Conservation (phyloP, 257 asterid species). For the Avicennia marina region DNA sequence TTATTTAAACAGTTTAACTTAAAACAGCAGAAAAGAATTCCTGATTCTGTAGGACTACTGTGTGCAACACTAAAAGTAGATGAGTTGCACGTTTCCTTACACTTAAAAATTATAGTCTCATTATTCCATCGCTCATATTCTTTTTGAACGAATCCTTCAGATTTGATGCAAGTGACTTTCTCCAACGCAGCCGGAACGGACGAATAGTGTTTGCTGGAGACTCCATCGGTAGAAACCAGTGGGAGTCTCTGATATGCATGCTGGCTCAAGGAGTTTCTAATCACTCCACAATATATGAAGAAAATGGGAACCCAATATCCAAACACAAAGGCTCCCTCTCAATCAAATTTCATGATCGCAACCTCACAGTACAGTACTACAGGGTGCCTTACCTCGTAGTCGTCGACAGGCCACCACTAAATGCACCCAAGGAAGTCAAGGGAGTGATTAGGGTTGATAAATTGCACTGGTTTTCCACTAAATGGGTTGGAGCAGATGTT, state of each 20-base stretch:
- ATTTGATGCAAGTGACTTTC: constrained; percentile 60
- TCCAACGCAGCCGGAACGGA: constrained; percentile 41
- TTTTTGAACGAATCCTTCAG: constrained; percentile 11
- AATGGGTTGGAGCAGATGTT: constrained; percentile 71
- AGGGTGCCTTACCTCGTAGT: constrained; percentile 75
- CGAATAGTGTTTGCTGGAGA: constrained; percentile 89
- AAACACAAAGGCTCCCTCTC: constrained; percentile 85
- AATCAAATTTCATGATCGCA: constrained; percentile 67
- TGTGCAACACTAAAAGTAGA: too few relatives aligned
- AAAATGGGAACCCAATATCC: constrained; percentile 69
- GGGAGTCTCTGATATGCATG: constrained; percentile 95
- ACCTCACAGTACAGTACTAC: constrained; percentile 77
- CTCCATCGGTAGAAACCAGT: constrained; percentile 91
- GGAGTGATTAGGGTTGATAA: constrained; percentile 67
- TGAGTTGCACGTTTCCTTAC: too few relatives aligned
- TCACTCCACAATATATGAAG: constrained; percentile 53
- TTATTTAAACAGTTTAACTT: too few relatives aligned
- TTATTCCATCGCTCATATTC: too few relatives aligned
- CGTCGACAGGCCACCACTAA: constrained; percentile 44
- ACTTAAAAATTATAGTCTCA: too few relatives aligned
- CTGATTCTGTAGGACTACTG: too few relatives aligned
- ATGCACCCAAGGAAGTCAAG: constrained; percentile 46
- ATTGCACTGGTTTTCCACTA: constrained; percentile 67
- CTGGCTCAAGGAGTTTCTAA: constrained; percentile 65
- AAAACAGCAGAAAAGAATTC: too few relatives aligned